Evolutionary conservation across 768 basidiomycete species (phyloP).

Genomic region (Collybia mongolica): DNA sequence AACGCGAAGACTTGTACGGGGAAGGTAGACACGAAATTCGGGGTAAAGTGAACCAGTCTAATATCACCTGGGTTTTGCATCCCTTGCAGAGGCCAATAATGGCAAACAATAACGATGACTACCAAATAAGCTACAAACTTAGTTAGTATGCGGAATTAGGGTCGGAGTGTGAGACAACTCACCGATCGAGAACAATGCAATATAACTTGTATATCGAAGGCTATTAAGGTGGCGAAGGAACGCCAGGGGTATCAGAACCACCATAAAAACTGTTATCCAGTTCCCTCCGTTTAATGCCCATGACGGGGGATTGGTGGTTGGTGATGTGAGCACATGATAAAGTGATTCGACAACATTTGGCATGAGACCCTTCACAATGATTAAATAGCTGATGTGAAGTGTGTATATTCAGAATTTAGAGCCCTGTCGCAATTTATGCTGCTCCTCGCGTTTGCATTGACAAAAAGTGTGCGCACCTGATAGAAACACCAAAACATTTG

Average conservation of each 20-base stretch:
- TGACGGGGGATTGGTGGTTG: conserved; percentile 60
- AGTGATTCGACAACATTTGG: conserved; percentile 86
- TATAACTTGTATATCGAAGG: conserved; percentile 86
- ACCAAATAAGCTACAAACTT: conserved; percentile 68
- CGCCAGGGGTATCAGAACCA: conserved; percentile 73
- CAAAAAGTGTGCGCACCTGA: conserved; percentile 55
- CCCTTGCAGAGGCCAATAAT: conserved; percentile 70
- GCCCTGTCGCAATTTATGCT: neutral
- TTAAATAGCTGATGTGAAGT: conserved; percentile 63
- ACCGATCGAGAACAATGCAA: conserved; percentile 90
- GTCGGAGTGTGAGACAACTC: conserved; percentile 25
- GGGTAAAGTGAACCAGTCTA: conserved; percentile 68
- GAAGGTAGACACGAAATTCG: conserved; percentile 79
- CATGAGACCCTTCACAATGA: conserved; percentile 91
- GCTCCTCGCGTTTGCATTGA: neutral
- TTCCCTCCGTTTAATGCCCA: conserved; percentile 77
- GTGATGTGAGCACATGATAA: conserved; percentile 74
- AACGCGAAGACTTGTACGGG: conserved; percentile 94
- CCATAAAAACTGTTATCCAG: conserved; percentile 83
- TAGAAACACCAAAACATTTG: conserved; percentile 96
- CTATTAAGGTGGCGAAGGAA: conserved; percentile 85
- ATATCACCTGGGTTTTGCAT: conserved; percentile 67
- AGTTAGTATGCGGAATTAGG: neutral
- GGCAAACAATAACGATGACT: conserved; percentile 75
- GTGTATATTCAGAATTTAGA: neutral